phyloP scores from a whole-genome alignment of 148 eudicot species.

The Camellia lanceoleosa region DNA sequence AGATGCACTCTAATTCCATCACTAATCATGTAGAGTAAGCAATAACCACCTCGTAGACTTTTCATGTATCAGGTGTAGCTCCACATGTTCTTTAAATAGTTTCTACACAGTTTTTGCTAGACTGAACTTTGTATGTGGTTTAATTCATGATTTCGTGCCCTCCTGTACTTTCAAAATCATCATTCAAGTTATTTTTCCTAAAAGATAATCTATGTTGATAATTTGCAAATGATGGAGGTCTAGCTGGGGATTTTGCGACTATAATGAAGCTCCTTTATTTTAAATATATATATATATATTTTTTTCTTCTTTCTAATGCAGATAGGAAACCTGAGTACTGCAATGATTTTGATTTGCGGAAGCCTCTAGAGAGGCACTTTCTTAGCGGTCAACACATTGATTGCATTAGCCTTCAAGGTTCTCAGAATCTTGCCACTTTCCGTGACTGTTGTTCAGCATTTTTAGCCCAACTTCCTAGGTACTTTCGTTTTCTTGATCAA shows the following conservation, averaged over 20 bases:
- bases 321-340: conserved; percentile 80
- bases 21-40: no score
- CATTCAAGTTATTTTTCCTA: not conserved
- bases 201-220: not conserved
- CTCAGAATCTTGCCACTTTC: conserved; percentile 42
- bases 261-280: no score
- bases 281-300: not conserved
- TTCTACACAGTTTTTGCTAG: not conserved
- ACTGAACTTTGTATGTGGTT: not conserved
- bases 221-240: not conserved
- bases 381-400: conserved; percentile 55
- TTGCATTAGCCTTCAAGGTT: conserved; percentile 60
- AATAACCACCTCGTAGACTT: not conserved
- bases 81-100: not conserved
- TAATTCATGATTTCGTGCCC: not conserved
- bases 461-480: conserved; percentile 65
- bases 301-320: conserved; percentile 23
- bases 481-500: not conserved
- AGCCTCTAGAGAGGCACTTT: conserved; percentile 76
- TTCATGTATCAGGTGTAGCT: not conserved
- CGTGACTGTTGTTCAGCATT: conserved; percentile 68
- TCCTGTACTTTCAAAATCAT: not conserved
- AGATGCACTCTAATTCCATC: not conserved
- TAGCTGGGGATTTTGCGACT: not conserved
- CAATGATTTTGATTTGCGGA: conserved; percentile 87